Evolutionary conservation across 106 monocot genomes (phyloP).

Genomic region (Dendrobium chrysotoxum): DNA sequence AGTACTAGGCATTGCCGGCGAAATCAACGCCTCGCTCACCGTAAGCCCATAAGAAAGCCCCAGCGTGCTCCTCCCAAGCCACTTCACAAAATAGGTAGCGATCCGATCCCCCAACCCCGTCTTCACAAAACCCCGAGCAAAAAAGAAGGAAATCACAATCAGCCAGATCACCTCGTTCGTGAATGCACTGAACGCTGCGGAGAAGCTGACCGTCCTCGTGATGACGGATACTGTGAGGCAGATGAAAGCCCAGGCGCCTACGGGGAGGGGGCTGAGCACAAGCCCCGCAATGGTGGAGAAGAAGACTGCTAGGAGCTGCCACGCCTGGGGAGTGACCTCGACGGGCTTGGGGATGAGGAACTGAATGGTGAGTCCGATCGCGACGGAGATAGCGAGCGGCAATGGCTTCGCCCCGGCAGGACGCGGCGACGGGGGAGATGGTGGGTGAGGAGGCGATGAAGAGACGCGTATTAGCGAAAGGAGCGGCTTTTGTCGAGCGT

Average conservation of each 20-base stretch:
- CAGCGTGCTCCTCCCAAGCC: conserved; percentile 83
- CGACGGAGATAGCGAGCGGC: conserved; percentile 59
- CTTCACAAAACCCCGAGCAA: conserved; percentile 93
- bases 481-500: neutral
- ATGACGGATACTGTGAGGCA: conserved; percentile 56
- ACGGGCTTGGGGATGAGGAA: conserved; percentile 68
- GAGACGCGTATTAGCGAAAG: neutral
- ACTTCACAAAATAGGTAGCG: conserved; percentile 87
- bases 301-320: conserved; percentile 91
- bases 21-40: conserved; percentile 69
- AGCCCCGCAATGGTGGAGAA: conserved; percentile 84
- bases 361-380: conserved; percentile 60
- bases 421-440: conserved; percentile 8
- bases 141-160: conserved; percentile 96
- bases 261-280: conserved; percentile 76
- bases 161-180: conserved; percentile 93
- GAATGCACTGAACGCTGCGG: conserved; percentile 73
- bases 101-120: conserved; percentile 85
- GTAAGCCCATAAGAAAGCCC: conserved; percentile 82
- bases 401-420: conserved; percentile 49
- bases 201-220: conserved; percentile 63
- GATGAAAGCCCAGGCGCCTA: conserved; percentile 90
- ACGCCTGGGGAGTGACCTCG: conserved; percentile 67
- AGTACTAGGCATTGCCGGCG: conserved; percentile 97
- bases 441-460: conserved; percentile 8